Evolutionary conservation across 2,329 filamentous ascomycete species (phyloP).

Genomic region (Emergomyces pasteurianus): DNA sequence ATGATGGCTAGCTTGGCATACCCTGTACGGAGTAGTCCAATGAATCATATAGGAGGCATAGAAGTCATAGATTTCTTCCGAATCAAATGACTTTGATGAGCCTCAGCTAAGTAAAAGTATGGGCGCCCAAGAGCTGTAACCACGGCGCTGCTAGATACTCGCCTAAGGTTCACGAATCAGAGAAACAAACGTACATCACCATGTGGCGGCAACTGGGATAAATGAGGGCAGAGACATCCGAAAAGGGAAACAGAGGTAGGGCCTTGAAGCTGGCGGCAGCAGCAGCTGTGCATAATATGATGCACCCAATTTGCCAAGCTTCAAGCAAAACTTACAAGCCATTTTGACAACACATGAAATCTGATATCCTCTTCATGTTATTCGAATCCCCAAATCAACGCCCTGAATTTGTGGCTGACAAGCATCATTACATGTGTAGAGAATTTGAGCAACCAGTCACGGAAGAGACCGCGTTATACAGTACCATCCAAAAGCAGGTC

Average conservation of each 20-base stretch:
- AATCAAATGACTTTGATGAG: background rate
- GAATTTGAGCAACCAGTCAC: too few species aligned
- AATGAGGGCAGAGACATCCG: background rate
- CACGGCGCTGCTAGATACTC: slow-evolving; percentile 1
- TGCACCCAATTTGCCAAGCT: background rate
- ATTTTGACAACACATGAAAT: background rate
- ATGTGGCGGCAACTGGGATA: background rate
- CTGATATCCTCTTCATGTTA: background rate
- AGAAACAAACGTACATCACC: background rate
- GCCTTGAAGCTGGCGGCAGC: background rate
- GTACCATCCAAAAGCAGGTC: background rate
- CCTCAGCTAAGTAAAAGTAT: background rate
- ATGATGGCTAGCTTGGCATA: background rate
- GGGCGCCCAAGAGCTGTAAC: background rate
- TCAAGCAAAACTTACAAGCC: background rate
- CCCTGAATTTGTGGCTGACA: background rate
- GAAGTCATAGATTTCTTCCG: background rate
- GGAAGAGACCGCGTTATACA: background rate
- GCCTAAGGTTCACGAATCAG: slow-evolving; percentile 5
- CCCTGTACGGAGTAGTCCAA: background rate
- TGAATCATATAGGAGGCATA: background rate
- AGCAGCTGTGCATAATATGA: background rate
- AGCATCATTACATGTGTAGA: background rate
- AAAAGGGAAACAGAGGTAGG: background rate
- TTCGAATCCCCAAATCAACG: background rate